phyloP scores from a whole-genome alignment of 306 rosid genomes.

The Quercus wislizeni region DNA sequence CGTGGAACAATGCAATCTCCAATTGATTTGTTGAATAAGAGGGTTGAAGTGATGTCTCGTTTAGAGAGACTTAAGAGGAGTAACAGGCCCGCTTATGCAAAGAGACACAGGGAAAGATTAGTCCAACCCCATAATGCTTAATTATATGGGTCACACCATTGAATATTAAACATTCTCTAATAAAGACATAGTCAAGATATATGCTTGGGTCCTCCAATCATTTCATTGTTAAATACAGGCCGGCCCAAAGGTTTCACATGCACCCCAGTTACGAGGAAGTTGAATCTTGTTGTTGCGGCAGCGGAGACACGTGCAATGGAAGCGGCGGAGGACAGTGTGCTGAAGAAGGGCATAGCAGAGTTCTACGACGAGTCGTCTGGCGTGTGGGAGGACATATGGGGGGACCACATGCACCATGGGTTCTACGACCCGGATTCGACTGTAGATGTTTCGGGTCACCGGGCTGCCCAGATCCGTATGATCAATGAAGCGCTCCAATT shows the following conservation, averaged over 20 bases:
- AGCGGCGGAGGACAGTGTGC: background rate
- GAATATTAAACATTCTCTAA: too few species aligned
- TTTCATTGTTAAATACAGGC: too few species aligned
- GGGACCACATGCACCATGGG: slow-evolving; percentile 97
- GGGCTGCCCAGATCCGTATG: slow-evolving; percentile 85
- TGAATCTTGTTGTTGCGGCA: background rate
- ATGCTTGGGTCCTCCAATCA: too few species aligned
- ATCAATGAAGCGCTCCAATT: slow-evolving; percentile 72
- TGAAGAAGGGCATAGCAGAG: slow-evolving; percentile 73
- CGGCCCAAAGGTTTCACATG: background rate
- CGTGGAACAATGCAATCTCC: too few species aligned
- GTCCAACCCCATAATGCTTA: too few species aligned
- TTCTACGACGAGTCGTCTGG: slow-evolving; percentile 85
- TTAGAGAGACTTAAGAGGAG: too few species aligned
- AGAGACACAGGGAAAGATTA: too few species aligned
- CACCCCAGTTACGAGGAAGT: background rate
- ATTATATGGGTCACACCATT: too few species aligned
- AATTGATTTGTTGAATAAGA: too few species aligned
- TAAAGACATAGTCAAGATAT: too few species aligned
- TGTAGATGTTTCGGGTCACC: slow-evolving; percentile 62
- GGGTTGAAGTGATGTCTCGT: too few species aligned
- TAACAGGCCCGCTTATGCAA: too few species aligned
- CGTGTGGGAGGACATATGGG: slow-evolving; percentile 85
- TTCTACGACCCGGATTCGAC: slow-evolving; percentile 52
- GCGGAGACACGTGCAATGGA: background rate